phyloP scores from a whole-genome alignment of 345 rosid genomes.

The Barbarea vulgaris region DNA sequence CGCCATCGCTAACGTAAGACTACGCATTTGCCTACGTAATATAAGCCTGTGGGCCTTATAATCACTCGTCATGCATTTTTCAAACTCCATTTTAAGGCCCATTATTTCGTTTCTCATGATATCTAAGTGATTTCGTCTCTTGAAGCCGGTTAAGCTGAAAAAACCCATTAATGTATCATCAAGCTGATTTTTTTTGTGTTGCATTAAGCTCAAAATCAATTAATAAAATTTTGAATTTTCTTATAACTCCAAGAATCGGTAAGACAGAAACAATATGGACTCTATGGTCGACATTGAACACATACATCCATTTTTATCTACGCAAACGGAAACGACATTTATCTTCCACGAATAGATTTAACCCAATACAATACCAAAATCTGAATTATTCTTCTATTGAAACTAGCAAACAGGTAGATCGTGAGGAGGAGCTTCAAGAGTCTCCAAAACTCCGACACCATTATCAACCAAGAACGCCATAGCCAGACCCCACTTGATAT shows the following conservation, averaged over 20 bases:
- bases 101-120: neutral
- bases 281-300: constrained; percentile 1
- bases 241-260: neutral
- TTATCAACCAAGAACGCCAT: constrained; percentile 85
- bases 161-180: neutral
- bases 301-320: neutral
- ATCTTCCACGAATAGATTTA: neutral
- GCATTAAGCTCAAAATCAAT: neutral
- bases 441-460: constrained; percentile 61
- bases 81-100: neutral
- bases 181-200: neutral
- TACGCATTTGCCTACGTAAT: constrained; percentile 18
- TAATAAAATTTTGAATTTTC: neutral
- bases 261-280: neutral
- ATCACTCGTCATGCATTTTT: neutral
- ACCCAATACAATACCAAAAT: constrained; percentile 20
- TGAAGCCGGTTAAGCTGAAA: neutral
- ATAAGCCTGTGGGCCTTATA: neutral
- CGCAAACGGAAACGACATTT: neutral
- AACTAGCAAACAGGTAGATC: constrained; percentile 71
- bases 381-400: neutral
- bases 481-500: constrained; percentile 82
- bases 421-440: constrained; percentile 64
- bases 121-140: neutral
- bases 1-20: constrained; percentile 1